Conservation (phyloP, 495 filamentous ascomycete species). For the Xylaria venustula region DNA sequence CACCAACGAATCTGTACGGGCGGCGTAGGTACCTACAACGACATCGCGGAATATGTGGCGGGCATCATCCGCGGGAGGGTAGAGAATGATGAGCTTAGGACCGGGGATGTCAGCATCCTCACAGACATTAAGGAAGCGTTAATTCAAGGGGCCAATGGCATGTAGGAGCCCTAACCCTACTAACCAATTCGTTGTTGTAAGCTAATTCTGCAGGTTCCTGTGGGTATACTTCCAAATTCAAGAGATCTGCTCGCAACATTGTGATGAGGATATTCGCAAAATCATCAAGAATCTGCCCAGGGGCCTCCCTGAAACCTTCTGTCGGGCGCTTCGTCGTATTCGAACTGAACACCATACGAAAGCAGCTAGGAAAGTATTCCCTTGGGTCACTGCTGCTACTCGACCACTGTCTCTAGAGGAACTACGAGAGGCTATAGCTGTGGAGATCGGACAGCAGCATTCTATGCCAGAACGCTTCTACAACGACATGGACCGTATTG, state of each 20-base stretch:
- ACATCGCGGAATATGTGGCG: background rate
- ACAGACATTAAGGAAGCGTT: background rate
- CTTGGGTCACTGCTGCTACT: constrained; percentile 21
- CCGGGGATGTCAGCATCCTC: background rate
- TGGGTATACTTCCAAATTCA: constrained; percentile 35
- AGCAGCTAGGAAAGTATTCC: constrained; percentile 23
- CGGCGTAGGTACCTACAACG: background rate
- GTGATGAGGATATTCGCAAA: constrained; percentile 36
- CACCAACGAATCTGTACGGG: background rate
- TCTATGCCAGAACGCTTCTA: constrained; percentile 13
- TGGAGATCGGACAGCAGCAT: constrained; percentile 20
- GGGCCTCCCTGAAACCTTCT: constrained; percentile 29
- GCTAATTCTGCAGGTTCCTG: constrained; percentile 39
- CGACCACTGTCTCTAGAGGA: constrained; percentile 25
- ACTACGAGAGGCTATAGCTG: constrained; percentile 30
- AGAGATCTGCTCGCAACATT: constrained; percentile 33
- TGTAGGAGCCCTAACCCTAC: background rate
- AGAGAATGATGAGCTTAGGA: background rate
- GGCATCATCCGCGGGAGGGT: background rate
- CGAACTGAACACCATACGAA: background rate
- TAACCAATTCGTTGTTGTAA: background rate
- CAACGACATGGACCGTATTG: constrained; percentile 28
- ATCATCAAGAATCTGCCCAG: constrained; percentile 30
- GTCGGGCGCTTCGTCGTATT: constrained; percentile 26
- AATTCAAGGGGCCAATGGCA: background rate